Base-by-base conservation (phyloP, 179 eudicot genomes). In the Spergularia azorica region DNA sequence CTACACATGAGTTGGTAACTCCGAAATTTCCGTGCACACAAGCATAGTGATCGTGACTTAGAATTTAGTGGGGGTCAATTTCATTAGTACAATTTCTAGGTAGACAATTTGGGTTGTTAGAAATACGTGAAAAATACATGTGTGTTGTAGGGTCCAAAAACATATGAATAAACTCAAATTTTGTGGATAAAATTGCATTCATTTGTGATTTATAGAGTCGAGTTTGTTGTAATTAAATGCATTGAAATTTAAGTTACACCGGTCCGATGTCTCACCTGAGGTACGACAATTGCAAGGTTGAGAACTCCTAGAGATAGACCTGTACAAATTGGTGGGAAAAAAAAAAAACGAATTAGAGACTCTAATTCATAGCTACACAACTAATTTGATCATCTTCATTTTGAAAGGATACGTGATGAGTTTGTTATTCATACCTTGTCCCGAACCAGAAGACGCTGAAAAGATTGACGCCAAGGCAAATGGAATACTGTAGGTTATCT, bases 381-480 rank as follows among this genome's bases (percentile, higher is more conserved):
- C 8, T 2, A 1, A 9, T 15, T 32, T 8, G 14, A 5, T 43
- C 48, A 43, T 43, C 48, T 43, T 43, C 8, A 43, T 43, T 43
- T 43, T 3, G 6, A 43, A 43, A 4, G 5, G 48, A 43, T 43
- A 43, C 48, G 48, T 43, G 48, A 43, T 10, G 1, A 18, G 69
- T 26, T 26, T 26, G 9, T n/a, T 13, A 3, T 48, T 13, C 12
- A 61, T 83, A 86, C 89, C 89, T 66, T 86, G 89, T 1, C 89
- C 89, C 8, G 82, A 63, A 16, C 84, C 84, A 18, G 83, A 70
- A 51, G 77, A 78, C 39, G 81, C 46, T 6, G 86, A 84, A 56
- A 78, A 86, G 58, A 82, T 86, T 32, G 89, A 82, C 14, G 87
- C 89, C 59, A 86, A 32, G 14, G 89, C 87, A 65, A 82, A 86